Evolutionary conservation across 2,329 filamentous ascomycete genomes (phyloP), one percentile per base, ranked within the genome.

Genomic region (Neonectria faginata): DNA sequence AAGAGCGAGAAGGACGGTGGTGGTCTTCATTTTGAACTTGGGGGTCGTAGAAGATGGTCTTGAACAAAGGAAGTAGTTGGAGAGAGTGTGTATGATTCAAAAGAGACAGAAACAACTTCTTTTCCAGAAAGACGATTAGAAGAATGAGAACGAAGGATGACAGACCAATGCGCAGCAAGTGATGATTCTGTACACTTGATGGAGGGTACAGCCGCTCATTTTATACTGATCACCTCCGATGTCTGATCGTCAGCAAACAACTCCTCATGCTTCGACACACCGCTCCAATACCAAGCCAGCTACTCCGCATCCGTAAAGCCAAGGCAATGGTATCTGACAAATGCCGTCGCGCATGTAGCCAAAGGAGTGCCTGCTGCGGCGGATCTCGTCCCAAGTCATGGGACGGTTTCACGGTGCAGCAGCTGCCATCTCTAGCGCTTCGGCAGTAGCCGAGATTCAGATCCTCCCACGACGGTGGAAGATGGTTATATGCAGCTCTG

Each of bases 11-110:
- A 74, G 31, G 31, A 60, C 18, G 10, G 65, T 20, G 11, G 64
- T 20, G 44, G 66, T 57, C 53, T 74, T 67, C 72, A 74, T 74
- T 36, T 50, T 69, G 16, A 29, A 11, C 50, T 8, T 14, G 12
- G 41, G 12, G 36, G 29, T 9, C 7, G n/a, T 41, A 18, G n/a
- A 18, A 12, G 41, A 31, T 11, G 12, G 14, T 52, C 10, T 51
- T 18, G 14, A 44, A 10, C 39, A 22, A 36, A 18, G 16, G 9
- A 22, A 41, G 9, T 6, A n/a, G 36, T 60, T 8, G 29, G 57
- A 61, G n/a, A 41, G 48, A 59, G 31, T 4, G 50, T 47, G 16
- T 12, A 7, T 36, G n/a, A 20, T 16, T 7, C 9, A 6, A 33
- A 14, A 51, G 27, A 51, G n/a, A 51, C n/a, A 51, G n/a, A 11